phyloP scores from a whole-genome alignment of 805 yeast species.

The Saturnispora quitensis region DNA sequence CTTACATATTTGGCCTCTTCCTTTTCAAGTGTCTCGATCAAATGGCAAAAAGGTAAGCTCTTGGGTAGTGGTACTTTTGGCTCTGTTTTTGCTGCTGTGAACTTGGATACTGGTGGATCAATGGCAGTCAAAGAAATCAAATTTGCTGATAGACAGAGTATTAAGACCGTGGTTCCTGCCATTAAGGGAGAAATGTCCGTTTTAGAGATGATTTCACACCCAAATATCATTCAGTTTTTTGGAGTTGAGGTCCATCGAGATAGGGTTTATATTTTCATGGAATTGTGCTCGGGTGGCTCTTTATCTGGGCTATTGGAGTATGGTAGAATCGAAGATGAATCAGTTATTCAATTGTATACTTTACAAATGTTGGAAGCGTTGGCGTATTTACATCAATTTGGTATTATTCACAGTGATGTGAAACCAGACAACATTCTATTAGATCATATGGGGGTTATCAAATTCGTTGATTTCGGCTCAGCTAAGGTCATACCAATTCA shows the following conservation, averaged over 20 bases:
- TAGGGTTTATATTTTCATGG: constrained; percentile 93
- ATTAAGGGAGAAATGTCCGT: constrained; percentile 97
- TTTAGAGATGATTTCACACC: constrained; percentile 88
- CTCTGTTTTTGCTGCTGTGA: constrained; percentile 82
- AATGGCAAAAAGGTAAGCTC: constrained; percentile 95
- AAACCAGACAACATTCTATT: constrained; percentile 89
- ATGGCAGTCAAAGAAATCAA: constrained; percentile 96
- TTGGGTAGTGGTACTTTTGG: constrained; percentile 97
- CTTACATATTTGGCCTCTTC: constrained; percentile 81
- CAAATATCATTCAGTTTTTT: constrained; percentile 90
- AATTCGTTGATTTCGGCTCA: constrained; percentile 96
- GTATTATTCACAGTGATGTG: constrained; percentile 93
- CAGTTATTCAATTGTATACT: constrained; percentile 82
- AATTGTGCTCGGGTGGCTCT: constrained; percentile 94
- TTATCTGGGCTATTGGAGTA: constrained; percentile 76
- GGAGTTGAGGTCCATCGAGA: constrained; percentile 98
- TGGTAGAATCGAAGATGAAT: constrained; percentile 92
- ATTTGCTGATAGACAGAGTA: constrained; percentile 79
- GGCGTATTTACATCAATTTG: constrained; percentile 88
- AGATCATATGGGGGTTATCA: constrained; percentile 87
- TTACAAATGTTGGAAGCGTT: constrained; percentile 91
- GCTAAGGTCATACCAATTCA: constrained; percentile 74
- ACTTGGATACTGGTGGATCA: constrained; percentile 89
- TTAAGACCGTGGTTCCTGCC: constrained; percentile 74
- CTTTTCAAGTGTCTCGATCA: constrained; percentile 78